phyloP scores from a whole-genome alignment of 805 yeast genomes.

The Candida pini region DNA sequence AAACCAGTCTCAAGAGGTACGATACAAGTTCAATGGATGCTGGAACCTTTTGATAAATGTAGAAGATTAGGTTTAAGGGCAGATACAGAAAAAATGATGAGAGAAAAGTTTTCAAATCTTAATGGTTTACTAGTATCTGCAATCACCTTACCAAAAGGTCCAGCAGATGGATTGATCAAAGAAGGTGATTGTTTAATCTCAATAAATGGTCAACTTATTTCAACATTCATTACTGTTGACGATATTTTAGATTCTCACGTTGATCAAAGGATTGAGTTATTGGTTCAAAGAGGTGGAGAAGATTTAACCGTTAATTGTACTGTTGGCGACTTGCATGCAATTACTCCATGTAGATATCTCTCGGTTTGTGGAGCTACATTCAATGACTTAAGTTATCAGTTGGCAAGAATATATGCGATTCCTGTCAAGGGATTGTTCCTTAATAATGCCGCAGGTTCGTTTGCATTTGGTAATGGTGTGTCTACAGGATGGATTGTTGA shows the following conservation, averaged over 20 bases:
- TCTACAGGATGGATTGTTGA: conserved; percentile 78
- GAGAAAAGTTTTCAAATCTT: conserved; percentile 62
- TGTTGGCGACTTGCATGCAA: conserved; percentile 73
- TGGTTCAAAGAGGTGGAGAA: conserved; percentile 71
- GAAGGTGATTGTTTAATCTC: conserved; percentile 86
- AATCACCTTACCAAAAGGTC: conserved; percentile 77
- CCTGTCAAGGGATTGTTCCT: conserved; percentile 83
- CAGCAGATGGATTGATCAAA: conserved; percentile 63
- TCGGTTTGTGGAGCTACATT: conserved; percentile 84
- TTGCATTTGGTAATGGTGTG: conserved; percentile 53
- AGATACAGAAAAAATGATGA: conserved; percentile 65
- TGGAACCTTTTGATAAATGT: conserved; percentile 88
- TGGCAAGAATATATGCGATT: conserved; percentile 78
- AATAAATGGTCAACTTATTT: conserved; percentile 57
- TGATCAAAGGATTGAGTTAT: conserved; percentile 49
- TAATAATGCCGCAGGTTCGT: conserved; percentile 73
- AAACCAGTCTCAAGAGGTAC: conserved; percentile 78
- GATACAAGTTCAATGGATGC: conserved; percentile 82
- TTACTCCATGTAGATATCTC: conserved; percentile 77
- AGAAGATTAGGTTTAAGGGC: conserved; percentile 75
- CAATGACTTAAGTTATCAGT: conserved; percentile 80
- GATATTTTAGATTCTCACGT: conserved; percentile 71
- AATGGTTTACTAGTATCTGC: conserved; percentile 84
- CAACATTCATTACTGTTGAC: conserved; percentile 76
- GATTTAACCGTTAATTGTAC: conserved; percentile 42